Percentiles rank a stretch among this genome's conserved stretches.
phyloP scores from a whole-genome alignment of 2,329 filamentous ascomycete genomes.

The Fusarium dlaminii region DNA sequence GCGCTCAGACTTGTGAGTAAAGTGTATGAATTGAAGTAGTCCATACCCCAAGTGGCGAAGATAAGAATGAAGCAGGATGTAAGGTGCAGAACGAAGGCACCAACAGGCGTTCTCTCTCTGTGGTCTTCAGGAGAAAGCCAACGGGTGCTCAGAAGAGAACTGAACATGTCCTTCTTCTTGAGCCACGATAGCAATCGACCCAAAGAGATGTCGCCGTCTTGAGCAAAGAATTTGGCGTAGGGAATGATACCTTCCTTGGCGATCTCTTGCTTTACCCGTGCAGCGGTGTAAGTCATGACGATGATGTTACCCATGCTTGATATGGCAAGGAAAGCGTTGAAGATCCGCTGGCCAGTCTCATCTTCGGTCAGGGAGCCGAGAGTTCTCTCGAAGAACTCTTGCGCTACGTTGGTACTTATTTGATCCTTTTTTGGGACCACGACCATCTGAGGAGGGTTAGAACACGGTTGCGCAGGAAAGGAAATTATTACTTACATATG shows the following conservation, averaged over 20 bases:
- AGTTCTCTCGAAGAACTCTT: constrained; percentile 48
- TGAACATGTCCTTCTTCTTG: constrained; percentile 44
- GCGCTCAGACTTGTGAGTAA: constrained; percentile 46
- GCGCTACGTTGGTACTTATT: constrained; percentile 39
- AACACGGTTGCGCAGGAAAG: rapidly evolving
- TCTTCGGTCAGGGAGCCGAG: constrained; percentile 44
- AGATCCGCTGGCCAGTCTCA: constrained; percentile 47
- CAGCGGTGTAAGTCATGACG: constrained; percentile 65
- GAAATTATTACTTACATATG: constrained; percentile 43
- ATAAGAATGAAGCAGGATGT: constrained; percentile 48
- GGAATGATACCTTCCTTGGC: constrained; percentile 67
- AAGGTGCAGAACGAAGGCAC: constrained; percentile 48
- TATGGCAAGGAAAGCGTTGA: constrained; percentile 62
- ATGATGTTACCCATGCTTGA: constrained; percentile 66
- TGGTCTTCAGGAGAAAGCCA: constrained; percentile 50
- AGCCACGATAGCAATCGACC: constrained; percentile 47
- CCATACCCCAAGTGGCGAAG: constrained; percentile 46
- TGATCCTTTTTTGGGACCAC: constrained; percentile 28
- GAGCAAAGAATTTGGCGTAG: constrained; percentile 59
- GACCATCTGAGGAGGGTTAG: constrained; percentile 49
- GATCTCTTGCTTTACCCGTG: constrained; percentile 68
- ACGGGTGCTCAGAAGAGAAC: constrained; percentile 36
- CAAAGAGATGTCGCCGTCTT: constrained; percentile 48
- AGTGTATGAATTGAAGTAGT: constrained; percentile 42
- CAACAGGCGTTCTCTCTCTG: constrained; percentile 49